phyloP scores from a whole-genome alignment of 2,329 filamentous ascomycete genomes.

The Fusarium pseudonygamai region DNA sequence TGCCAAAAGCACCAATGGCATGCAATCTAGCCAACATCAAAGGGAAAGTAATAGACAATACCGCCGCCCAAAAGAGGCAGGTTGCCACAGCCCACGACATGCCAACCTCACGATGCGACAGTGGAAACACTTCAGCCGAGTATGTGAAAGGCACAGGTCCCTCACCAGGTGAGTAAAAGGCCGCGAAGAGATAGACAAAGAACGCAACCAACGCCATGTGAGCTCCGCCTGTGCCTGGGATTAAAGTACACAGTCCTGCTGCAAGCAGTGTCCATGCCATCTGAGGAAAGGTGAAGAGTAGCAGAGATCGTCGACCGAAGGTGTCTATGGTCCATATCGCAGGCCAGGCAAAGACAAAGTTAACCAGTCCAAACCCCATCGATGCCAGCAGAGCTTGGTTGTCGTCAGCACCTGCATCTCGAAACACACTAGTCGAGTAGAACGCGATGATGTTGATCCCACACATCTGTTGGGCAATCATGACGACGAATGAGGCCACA shows the following conservation, averaged over 20 bases:
- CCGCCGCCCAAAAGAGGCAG: slow-evolving; percentile 67
- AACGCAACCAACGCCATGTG: slow-evolving; percentile 60
- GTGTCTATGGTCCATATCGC: slow-evolving; percentile 69
- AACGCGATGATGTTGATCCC: slow-evolving; percentile 79
- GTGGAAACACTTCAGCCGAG: slow-evolving; percentile 74
- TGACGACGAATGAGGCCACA: slow-evolving; percentile 79
- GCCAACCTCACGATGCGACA: slow-evolving; percentile 75
- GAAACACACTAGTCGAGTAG: slow-evolving; percentile 73
- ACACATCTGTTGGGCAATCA: slow-evolving; percentile 81
- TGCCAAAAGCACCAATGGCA: slow-evolving; percentile 61
- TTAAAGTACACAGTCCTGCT: slow-evolving; percentile 61
- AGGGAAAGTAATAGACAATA: slow-evolving; percentile 72
- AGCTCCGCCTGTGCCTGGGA: slow-evolving; percentile 50
- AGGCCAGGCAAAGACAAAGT: slow-evolving; percentile 67
- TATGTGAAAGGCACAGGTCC: slow-evolving; percentile 75
- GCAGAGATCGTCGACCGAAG: slow-evolving; percentile 62
- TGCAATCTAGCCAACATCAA: slow-evolving; percentile 59
- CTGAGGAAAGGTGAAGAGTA: slow-evolving; percentile 55
- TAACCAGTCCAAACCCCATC: slow-evolving; percentile 67
- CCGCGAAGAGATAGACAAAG: slow-evolving; percentile 66
- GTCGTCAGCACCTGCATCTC: slow-evolving; percentile 63
- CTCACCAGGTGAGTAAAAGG: slow-evolving; percentile 64
- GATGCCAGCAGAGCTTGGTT: slow-evolving; percentile 68
- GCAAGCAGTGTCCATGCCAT: slow-evolving; percentile 54
- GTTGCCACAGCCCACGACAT: slow-evolving; percentile 77